Evolutionary conservation across 352 stramenopile genomes (phyloP).

Genomic region (Blastocystis sp.): DNA sequence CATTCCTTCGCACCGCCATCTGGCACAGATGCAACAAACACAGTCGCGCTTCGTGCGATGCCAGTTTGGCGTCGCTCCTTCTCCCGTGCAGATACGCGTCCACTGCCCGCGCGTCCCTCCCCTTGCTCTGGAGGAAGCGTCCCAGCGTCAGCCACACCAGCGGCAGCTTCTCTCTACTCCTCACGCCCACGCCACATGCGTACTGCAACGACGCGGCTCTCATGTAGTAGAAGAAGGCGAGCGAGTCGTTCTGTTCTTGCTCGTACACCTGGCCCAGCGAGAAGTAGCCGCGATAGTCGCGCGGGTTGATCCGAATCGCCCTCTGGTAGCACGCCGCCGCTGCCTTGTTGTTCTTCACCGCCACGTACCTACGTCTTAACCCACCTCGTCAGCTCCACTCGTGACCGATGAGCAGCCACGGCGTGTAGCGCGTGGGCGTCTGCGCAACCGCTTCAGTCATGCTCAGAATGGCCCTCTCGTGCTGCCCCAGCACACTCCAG

Average conservation of each 20-base stretch:
- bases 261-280: slow-evolving; percentile 25
- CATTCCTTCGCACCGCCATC: not conserved
- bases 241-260: not conserved
- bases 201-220: slow-evolving; percentile 21
- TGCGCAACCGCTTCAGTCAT: not conserved
- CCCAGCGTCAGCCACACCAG: slow-evolving; percentile 30
- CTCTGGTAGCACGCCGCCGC: slow-evolving; percentile 23
- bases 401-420: slow-evolving; percentile 49
- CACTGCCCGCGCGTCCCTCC: not conserved
- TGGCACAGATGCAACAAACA: slow-evolving; percentile 6
- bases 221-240: slow-evolving; percentile 60
- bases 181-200: not conserved
- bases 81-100: slow-evolving; percentile 8
- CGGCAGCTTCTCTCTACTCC: slow-evolving; percentile 5
- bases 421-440: not conserved
- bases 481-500: slow-evolving; percentile 54
- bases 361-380: not conserved
- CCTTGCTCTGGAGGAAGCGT: not conserved
- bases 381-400: not conserved
- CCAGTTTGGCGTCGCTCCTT: not conserved
- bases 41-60: not conserved
- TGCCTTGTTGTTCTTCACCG: not conserved
- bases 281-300: slow-evolving; percentile 58
- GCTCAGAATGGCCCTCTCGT: slow-evolving; percentile 20
- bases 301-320: not conserved